These are phyloP conservation scores for Psilocybe azurescens DNA, from an alignment of 768 basidiomycete genomes.

Conservation along the genomic window DNA sequence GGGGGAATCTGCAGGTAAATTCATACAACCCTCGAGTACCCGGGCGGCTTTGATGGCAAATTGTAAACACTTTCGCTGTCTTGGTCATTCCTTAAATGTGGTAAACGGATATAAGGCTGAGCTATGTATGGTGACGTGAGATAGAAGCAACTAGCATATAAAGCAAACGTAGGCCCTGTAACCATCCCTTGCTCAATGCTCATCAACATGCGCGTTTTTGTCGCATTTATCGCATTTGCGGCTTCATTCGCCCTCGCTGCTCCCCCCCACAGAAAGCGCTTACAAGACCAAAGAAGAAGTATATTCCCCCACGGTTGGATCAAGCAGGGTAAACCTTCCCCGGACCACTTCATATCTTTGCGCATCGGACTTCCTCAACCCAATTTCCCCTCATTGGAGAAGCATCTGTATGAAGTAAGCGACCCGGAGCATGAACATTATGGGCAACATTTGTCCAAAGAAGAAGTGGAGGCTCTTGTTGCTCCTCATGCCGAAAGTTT, in stretches of 20 bases:
- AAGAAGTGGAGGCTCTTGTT: constrained; percentile 66
- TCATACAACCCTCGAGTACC: background rate
- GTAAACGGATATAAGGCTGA: constrained; percentile 8
- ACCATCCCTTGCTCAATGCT: background rate
- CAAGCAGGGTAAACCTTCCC: constrained; percentile 41
- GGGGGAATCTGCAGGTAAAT: background rate
- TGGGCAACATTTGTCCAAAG: constrained; percentile 64
- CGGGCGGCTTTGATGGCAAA: background rate
- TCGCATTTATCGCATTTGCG: constrained; percentile 21
- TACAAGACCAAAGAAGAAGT: constrained; percentile 53
- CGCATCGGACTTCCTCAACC: constrained; percentile 63
- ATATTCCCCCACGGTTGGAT: constrained; percentile 47
- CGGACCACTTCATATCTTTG: constrained; percentile 53
- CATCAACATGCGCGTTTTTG: constrained; percentile 20
- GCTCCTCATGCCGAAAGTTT: constrained; percentile 61
- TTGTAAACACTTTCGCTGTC: background rate
- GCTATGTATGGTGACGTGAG: constrained; percentile 10
- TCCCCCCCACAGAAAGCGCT: constrained; percentile 23
- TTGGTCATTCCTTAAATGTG: constrained; percentile 1
- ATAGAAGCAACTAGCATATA: constrained; percentile 10
- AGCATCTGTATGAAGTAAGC: constrained; percentile 61
- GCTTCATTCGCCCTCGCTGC: constrained; percentile 25
- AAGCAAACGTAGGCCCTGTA: background rate
- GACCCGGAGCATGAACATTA: constrained; percentile 60
- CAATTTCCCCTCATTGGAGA: constrained; percentile 53